Evolutionary conservation across 1,284 basidiomycete species (phyloP).

Genomic region (Trichosporon sp.): DNA sequence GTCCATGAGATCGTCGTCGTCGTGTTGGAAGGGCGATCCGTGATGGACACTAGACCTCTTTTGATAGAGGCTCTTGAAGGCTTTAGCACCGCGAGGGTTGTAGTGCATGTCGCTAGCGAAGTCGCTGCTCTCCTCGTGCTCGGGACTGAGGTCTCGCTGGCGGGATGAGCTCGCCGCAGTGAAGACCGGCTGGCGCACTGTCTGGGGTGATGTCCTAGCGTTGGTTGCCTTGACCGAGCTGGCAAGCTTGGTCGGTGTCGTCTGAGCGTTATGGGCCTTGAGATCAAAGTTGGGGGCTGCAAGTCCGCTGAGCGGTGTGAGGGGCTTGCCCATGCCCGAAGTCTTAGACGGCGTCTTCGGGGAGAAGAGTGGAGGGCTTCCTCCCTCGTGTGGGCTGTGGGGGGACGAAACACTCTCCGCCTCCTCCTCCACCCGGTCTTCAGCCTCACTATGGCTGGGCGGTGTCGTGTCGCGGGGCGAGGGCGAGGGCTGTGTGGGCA

Average conservation of each 20-base stretch:
- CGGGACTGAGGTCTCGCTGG: background rate
- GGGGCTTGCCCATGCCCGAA: background rate
- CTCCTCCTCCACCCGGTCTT: conserved; percentile 8
- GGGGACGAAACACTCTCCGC: conserved; percentile 11
- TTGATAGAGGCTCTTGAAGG: background rate
- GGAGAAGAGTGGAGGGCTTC: background rate
- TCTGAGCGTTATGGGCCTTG: background rate
- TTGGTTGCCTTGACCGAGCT: background rate
- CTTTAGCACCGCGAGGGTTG: background rate
- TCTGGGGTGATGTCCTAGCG: background rate
- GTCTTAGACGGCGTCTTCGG: background rate
- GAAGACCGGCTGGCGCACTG: background rate
- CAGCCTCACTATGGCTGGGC: conserved; percentile 16
- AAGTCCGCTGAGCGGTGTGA: background rate
- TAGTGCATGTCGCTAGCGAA: background rate
- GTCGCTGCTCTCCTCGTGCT: conserved; percentile 3
- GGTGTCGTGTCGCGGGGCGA: conserved; percentile 10
- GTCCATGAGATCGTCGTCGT: background rate
- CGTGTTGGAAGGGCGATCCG: background rate
- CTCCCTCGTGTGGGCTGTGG: background rate
- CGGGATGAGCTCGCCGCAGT: background rate
- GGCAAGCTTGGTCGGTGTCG: conserved; percentile 1
- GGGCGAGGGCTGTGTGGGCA: background rate
- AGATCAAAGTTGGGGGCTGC: background rate
- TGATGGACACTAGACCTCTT: background rate